A percentile compares a stretch with the other conserved stretches of the same genome.
These are phyloP conservation scores for Vitis rupestris DNA, from an alignment of 164 flowering plant species.

Conservation along the genomic window DNA sequence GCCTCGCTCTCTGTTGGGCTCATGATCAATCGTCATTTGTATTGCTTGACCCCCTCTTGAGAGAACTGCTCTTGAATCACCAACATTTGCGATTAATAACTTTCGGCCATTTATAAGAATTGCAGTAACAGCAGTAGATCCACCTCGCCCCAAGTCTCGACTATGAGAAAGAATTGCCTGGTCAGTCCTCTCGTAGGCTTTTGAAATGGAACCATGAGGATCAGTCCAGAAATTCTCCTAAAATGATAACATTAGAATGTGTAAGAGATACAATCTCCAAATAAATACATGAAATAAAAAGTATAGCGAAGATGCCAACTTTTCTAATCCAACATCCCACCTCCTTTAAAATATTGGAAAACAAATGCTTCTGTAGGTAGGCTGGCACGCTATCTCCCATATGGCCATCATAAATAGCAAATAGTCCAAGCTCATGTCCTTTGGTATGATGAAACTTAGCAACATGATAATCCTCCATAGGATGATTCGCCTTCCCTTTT, in stretches of 20 bases:
- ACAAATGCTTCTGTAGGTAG: constrained; percentile 7
- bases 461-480: constrained; percentile 10
- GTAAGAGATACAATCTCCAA: too few relatives aligned
- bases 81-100: constrained; percentile 3
- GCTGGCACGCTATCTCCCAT: constrained; percentile 7
- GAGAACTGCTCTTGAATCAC: constrained; percentile 4
- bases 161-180: constrained; percentile 2
- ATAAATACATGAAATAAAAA: too few relatives aligned
- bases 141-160: constrained; percentile 1
- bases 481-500: constrained; percentile 9
- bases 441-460: neutral
- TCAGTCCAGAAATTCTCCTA: constrained; percentile 4
- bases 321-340: neutral
- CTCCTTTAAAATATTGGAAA: constrained; percentile 5
- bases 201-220: constrained; percentile 1
- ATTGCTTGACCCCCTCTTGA: constrained; percentile 6
- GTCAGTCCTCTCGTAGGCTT: constrained; percentile 6
- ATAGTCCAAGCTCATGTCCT: constrained; percentile 1
- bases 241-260: neutral
- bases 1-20: neutral
- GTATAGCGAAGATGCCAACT: too few relatives aligned
- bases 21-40: constrained; percentile 4
- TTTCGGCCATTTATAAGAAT: constrained; percentile 1
- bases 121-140: constrained; percentile 5
- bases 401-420: constrained; percentile 9